phyloP scores from a whole-genome alignment of 2,329 filamentous ascomycete genomes.

The Pestalotiopsis sp. region DNA sequence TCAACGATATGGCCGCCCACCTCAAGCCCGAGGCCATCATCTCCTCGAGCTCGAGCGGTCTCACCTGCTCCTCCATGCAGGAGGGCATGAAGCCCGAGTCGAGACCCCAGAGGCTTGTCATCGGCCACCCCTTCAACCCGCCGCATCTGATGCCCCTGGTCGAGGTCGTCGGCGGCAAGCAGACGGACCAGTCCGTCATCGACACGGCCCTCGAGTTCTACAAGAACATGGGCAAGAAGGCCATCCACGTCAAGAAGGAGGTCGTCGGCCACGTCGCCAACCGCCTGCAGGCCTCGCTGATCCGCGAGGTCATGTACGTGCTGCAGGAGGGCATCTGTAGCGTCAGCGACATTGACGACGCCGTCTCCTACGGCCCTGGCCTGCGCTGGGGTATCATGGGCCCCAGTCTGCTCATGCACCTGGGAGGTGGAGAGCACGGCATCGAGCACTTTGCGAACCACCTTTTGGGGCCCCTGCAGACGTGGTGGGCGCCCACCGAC shows the following conservation, averaged over 20 bases:
- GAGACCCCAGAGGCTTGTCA: conserved; percentile 33
- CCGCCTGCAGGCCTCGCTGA: conserved; percentile 42
- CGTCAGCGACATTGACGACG: conserved; percentile 18
- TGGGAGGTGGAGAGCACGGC: conserved; percentile 21
- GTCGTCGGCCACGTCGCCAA: conserved; percentile 45
- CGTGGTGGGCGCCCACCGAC: conserved; percentile 21
- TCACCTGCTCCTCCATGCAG: conserved; percentile 33
- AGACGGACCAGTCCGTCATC: conserved; percentile 27
- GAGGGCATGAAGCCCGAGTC: conserved; percentile 23
- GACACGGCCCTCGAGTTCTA: conserved; percentile 38
- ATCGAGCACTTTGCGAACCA: conserved; percentile 21
- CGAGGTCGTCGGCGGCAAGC: conserved; percentile 41
- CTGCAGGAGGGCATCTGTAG: conserved; percentile 19
- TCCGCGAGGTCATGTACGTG: conserved; percentile 34
- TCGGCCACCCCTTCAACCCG: conserved; percentile 51
- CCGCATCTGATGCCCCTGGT: conserved; percentile 49
- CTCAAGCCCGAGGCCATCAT: conserved; percentile 36
- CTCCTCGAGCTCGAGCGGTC: conserved; percentile 39
- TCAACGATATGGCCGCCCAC: conserved; percentile 33
- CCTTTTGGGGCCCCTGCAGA: conserved; percentile 20
- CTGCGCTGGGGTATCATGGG: conserved; percentile 23
- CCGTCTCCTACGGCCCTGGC: conserved; percentile 19
- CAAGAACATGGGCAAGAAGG: conserved; percentile 37
- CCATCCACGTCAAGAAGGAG: conserved; percentile 41
- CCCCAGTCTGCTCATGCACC: conserved; percentile 19